Evolutionary conservation across 331 rosid genomes (phyloP).

Genomic region (Cydonia oblonga): DNA sequence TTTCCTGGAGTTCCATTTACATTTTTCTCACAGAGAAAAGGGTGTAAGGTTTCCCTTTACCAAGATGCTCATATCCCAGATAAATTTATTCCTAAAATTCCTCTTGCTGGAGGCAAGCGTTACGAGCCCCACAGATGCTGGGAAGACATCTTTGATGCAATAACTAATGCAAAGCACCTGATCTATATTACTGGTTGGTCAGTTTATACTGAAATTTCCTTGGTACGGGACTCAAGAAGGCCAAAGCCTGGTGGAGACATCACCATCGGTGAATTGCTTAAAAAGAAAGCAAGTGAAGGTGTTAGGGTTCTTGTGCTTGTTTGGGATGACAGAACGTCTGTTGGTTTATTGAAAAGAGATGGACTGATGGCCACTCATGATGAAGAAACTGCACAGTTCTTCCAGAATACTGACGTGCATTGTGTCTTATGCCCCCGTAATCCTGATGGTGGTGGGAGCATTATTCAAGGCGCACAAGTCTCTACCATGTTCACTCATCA

Average conservation of each 20-base stretch:
- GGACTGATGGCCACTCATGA: conserved; percentile 97
- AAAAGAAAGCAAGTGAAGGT: conserved; percentile 85
- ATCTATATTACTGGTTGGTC: conserved; percentile 97
- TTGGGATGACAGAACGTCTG: conserved; percentile 97
- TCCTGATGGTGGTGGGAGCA: conserved; percentile 83
- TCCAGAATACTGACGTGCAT: conserved; percentile 48
- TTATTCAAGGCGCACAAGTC: conserved; percentile 55
- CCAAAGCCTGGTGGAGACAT: conserved; percentile 73
- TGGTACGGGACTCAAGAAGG: conserved; percentile 84
- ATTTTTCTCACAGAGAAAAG: conserved; percentile 69
- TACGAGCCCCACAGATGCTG: conserved; percentile 84
- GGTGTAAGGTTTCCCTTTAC: conserved; percentile 76
- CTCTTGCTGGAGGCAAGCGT: conserved; percentile 70
- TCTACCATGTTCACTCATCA: conserved; percentile 98
- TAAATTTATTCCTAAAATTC: conserved; percentile 68
- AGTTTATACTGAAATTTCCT: conserved; percentile 68
- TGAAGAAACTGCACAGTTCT: conserved; percentile 59
- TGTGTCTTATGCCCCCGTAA: conserved; percentile 95
- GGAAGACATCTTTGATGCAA: conserved; percentile 93
- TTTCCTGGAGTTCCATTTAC: conserved; percentile 97
- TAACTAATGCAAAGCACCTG: conserved; percentile 71
- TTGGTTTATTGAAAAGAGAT: conserved; percentile 58
- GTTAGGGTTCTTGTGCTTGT: conserved; percentile 79
- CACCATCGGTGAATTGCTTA: conserved; percentile 68
- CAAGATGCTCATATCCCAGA: conserved; percentile 97